A percentile compares a stretch with the other conserved stretches of the same genome.
phyloP scores from a whole-genome alignment of 176 grass and related monocot species.

The Carex parvula region DNA sequence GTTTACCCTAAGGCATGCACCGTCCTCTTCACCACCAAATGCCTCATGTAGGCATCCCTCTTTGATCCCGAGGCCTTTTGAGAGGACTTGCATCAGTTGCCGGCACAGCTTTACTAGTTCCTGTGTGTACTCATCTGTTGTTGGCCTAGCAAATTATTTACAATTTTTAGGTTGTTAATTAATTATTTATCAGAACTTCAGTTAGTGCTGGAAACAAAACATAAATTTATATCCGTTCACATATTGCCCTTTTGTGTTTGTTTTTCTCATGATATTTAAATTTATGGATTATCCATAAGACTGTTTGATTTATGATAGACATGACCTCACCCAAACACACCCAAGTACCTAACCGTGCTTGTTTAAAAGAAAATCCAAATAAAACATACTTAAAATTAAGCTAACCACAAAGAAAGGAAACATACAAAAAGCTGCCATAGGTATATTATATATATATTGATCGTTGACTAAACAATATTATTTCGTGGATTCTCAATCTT shows the following conservation, averaged over 20 bases:
- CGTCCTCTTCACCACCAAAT: constrained; percentile 52
- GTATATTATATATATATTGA: neutral
- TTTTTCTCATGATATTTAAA: neutral
- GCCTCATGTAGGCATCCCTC: constrained; percentile 38
- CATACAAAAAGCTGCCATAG: neutral
- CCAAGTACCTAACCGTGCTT: neutral
- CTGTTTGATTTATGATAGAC: neutral
- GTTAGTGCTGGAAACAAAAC: too few relatives aligned
- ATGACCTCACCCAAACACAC: neutral
- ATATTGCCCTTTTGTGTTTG: neutral
- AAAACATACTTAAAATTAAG: neutral
- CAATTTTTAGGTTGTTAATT: neutral
- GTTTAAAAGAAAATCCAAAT: neutral
- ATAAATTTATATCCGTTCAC: neutral
- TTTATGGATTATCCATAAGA: neutral
- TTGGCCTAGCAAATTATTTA: constrained; percentile 31
- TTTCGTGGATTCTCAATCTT: neutral
- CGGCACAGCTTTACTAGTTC: constrained; percentile 43
- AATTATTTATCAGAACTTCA: neutral
- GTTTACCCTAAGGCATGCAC: constrained; percentile 62
- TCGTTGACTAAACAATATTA: neutral
- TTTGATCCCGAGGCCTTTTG: constrained; percentile 49
- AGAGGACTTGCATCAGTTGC: constrained; percentile 43
- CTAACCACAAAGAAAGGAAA: neutral
- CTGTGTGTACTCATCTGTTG: constrained; percentile 62